phyloP scores from a whole-genome alignment of 2,329 filamentous ascomycete species.

The Gyromitra esculenta region DNA sequence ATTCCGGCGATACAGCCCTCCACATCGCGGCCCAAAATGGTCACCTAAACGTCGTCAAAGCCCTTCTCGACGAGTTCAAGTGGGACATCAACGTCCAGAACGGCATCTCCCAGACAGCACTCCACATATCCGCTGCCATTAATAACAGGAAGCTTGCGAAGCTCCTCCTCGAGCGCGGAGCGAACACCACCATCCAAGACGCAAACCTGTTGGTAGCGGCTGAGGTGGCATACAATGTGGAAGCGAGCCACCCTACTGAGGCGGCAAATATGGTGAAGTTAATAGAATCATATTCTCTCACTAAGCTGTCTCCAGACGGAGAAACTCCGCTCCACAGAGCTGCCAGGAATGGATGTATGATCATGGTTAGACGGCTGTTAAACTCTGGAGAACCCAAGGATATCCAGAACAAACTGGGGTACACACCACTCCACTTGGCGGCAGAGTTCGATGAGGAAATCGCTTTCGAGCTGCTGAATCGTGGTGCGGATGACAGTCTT shows the following conservation, averaged over 20 bases:
- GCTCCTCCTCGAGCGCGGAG: constrained; percentile 7
- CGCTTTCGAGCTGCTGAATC: constrained; percentile 9
- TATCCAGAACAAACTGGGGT: neutral
- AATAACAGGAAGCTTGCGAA: neutral
- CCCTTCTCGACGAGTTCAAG: constrained; percentile 17
- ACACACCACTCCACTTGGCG: constrained; percentile 14
- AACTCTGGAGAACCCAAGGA: constrained; percentile 16
- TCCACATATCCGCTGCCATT: constrained; percentile 7
- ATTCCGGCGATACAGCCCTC: constrained; percentile 5
- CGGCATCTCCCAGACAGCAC: neutral
- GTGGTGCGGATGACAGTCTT: constrained; percentile 11
- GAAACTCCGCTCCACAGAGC: constrained; percentile 32
- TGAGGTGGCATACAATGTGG: constrained; percentile 4
- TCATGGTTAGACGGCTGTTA: constrained; percentile 25
- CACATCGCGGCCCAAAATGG: neutral
- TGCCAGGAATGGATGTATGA: neutral
- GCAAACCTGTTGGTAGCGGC: neutral
- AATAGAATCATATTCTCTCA: constrained; percentile 17
- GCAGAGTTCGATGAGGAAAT: neutral
- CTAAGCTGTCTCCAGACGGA: constrained; percentile 10
- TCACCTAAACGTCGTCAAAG: neutral
- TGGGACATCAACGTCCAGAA: constrained; percentile 11
- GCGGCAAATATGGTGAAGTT: constrained; percentile 10
- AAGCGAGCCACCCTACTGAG: neutral
- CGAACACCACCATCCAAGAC: constrained; percentile 1